phyloP scores from a whole-genome alignment of 2,329 filamentous ascomycete species.

The Aotearoamyces nothofagi region DNA sequence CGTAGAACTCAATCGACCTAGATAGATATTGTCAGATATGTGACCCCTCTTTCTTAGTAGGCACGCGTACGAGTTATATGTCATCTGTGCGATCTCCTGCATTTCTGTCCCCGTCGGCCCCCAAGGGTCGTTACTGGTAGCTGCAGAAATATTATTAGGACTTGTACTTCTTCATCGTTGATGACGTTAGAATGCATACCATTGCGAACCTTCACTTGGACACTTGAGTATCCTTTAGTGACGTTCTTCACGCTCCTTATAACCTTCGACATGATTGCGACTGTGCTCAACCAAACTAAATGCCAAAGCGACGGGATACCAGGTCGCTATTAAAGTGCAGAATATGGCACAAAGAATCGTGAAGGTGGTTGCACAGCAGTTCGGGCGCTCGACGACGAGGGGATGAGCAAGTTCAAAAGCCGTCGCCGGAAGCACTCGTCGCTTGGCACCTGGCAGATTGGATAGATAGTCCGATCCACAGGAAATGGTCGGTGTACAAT shows the following conservation, averaged over 20 bases:
- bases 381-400: too few relatives aligned
- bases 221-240: constrained; percentile 92
- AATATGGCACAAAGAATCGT: too few relatives aligned
- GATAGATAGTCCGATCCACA: too few relatives aligned
- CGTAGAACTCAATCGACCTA: constrained; percentile 88
- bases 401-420: too few relatives aligned
- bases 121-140: constrained; percentile 98
- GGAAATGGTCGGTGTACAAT: too few relatives aligned
- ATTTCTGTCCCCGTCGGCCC: constrained; percentile 95
- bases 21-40: neutral
- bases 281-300: too few relatives aligned
- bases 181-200: constrained; percentile 52
- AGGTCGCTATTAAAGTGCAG: too few relatives aligned
- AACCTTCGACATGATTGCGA: constrained; percentile 74
- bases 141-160: constrained; percentile 34
- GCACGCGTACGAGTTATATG: constrained; percentile 76
- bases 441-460: too few relatives aligned
- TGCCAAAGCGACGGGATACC: too few relatives aligned
- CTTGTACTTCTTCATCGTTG: too few relatives aligned
- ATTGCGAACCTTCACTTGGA: constrained; percentile 97
- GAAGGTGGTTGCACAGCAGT: too few relatives aligned
- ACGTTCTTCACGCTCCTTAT: constrained; percentile 98
- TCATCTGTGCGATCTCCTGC: constrained; percentile 96
- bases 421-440: too few relatives aligned
- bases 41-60: neutral